A percentile compares a stretch with the other conserved stretches of the same genome.
Conservation (phyloP, 257 asterid species). For the Leptodermis oblonga region DNA sequence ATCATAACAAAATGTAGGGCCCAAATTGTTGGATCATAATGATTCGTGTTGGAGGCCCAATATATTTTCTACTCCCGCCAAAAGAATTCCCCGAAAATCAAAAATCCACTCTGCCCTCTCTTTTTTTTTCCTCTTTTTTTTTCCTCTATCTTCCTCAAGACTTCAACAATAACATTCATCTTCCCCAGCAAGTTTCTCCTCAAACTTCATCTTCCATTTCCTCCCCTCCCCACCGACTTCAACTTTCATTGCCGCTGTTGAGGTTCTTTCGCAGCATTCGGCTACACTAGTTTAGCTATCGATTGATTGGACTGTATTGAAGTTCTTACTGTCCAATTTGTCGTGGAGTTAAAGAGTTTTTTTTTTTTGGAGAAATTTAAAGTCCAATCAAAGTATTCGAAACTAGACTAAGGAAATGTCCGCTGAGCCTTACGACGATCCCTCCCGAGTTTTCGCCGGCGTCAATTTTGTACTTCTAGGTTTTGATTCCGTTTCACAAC, state of each 20-base stretch:
- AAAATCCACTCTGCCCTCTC: neutral
- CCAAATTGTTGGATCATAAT: neutral
- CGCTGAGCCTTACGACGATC: slow-evolving; percentile 26
- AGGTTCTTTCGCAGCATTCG: neutral
- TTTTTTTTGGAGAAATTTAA: neutral
- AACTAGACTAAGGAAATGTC: slow-evolving; percentile 23
- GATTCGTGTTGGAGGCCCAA: neutral
- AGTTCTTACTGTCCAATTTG: neutral
- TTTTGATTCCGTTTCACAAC: slow-evolving; percentile 43
- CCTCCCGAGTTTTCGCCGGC: slow-evolving; percentile 41
- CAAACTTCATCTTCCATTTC: neutral
- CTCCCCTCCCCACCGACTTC: neutral
- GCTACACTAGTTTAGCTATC: neutral
- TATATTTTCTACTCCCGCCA: slow-evolving; percentile 11
- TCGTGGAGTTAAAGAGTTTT: neutral
- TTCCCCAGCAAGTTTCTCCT: slow-evolving; percentile 5
- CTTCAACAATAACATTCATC: too few relatives aligned
- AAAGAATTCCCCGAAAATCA: neutral
- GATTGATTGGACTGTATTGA: neutral
- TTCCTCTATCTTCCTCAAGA: too few relatives aligned
- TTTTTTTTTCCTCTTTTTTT: too few relatives aligned
- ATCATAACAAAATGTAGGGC: too few relatives aligned
- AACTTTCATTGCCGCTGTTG: neutral
- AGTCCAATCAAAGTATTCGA: slow-evolving; percentile 26
- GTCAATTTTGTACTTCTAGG: slow-evolving; percentile 61